Percentiles rank a stretch among this genome's conserved stretches.
These are phyloP conservation scores for Quercus berberidifolia DNA, from an alignment of 306 rosid species.

Conservation along the genomic window DNA sequence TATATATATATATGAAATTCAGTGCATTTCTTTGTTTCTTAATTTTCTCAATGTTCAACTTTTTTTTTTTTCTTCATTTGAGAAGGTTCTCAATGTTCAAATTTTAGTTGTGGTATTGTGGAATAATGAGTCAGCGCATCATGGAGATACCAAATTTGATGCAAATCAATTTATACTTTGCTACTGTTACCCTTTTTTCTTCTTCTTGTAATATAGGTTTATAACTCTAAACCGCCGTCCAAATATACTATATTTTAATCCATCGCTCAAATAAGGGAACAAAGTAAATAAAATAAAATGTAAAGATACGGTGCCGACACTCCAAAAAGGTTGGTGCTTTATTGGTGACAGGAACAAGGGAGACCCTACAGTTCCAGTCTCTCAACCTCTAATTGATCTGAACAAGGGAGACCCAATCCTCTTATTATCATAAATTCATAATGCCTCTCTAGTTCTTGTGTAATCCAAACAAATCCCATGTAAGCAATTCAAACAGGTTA, in stretches of 20 bases:
- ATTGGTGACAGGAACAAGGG: background rate
- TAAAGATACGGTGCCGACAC: constrained; percentile 45
- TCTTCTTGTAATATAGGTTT: no score
- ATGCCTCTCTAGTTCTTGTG: background rate
- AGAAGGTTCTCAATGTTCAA: no score
- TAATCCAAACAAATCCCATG: constrained; percentile 29
- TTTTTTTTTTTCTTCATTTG: no score
- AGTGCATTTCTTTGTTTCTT: no score
- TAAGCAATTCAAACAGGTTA: constrained; percentile 21
- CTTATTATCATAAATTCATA: no score
- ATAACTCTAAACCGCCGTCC: no score
- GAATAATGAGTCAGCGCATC: constrained; percentile 14
- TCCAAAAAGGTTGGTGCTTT: constrained; percentile 6
- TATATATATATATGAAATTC: no score
- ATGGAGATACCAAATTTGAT: background rate
- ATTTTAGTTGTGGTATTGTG: background rate
- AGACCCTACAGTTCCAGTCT: constrained; percentile 25
- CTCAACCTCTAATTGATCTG: background rate
- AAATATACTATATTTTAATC: background rate
- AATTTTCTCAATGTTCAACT: no score
- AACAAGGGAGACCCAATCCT: background rate
- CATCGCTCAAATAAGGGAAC: background rate
- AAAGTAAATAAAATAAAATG: constrained; percentile 18
- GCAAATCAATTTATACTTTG: no score
- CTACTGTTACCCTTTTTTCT: no score